A percentile compares a stretch with the other conserved stretches of the same genome.
Conservation (phyloP, 1,284 basidiomycete species). For the Pseudozyma thailandica region DNA sequence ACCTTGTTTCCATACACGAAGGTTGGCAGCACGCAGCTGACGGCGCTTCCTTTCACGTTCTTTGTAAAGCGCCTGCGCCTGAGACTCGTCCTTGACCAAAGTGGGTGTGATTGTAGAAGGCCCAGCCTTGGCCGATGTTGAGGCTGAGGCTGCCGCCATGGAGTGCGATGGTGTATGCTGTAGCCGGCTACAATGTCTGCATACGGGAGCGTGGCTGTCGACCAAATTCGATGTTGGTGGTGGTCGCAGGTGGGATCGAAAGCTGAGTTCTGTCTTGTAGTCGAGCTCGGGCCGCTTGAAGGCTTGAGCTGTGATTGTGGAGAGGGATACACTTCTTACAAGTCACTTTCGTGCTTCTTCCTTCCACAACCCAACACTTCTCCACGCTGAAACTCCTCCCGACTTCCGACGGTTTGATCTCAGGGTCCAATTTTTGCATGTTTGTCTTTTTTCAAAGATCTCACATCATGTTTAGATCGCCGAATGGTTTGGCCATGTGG, state of each 20-base stretch:
- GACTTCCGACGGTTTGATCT: not conserved
- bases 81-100: conserved; percentile 31
- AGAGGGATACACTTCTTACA: too few species aligned
- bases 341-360: too few species aligned
- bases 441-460: not conserved
- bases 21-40: conserved; percentile 46
- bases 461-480: not conserved
- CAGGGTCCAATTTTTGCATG: conserved; percentile 6
- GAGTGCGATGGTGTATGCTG: not conserved
- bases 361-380: too few species aligned
- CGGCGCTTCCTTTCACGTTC: conserved; percentile 56
- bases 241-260: too few species aligned
- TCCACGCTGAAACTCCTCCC: not conserved
- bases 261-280: too few species aligned
- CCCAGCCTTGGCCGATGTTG: not conserved
- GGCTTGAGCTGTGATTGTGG: too few species aligned
- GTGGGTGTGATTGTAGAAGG: conserved; percentile 6
- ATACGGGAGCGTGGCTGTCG: not conserved
- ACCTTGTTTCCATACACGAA: conserved; percentile 45
- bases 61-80: conserved; percentile 24
- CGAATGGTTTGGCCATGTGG: too few species aligned
- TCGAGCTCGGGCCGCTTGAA: too few species aligned
- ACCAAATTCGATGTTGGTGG: too few species aligned
- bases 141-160: conserved; percentile 14
- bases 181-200: not conserved